These are phyloP conservation scores for Platismatia glauca DNA, from an alignment of 495 filamentous ascomycete genomes.

Conservation along the genomic window DNA sequence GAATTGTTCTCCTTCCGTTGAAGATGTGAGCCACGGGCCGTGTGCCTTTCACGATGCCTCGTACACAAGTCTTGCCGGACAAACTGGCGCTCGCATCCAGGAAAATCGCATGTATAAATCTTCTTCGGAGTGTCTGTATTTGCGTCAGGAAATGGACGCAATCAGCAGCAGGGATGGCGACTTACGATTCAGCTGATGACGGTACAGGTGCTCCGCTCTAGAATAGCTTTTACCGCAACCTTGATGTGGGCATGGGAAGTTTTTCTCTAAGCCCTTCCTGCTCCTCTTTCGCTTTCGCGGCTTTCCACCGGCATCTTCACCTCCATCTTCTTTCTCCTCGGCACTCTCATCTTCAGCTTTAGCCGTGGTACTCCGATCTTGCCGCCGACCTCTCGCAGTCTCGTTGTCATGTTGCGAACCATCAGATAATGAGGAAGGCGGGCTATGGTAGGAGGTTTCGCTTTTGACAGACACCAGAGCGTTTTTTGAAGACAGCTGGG, in stretches of 20 bases:
- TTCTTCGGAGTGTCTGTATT: constrained; percentile 70
- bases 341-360: constrained; percentile 29
- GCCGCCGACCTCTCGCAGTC: constrained; percentile 20
- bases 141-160: neutral
- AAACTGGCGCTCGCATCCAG: constrained; percentile 82
- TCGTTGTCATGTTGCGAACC: constrained; percentile 23
- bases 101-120: constrained; percentile 91
- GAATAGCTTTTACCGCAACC: constrained; percentile 95
- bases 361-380: constrained; percentile 21
- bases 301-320: constrained; percentile 29
- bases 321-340: constrained; percentile 28
- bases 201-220: constrained; percentile 90
- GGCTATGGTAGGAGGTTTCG: constrained; percentile 23
- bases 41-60: constrained; percentile 89
- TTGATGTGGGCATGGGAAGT: constrained; percentile 83
- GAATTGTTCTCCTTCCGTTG: constrained; percentile 70
- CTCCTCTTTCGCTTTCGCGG: constrained; percentile 68
- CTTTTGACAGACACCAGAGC: constrained; percentile 19
- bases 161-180: constrained; percentile 8
- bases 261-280: constrained; percentile 83
- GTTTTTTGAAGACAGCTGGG: constrained; percentile 12
- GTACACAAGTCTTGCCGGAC: constrained; percentile 91
- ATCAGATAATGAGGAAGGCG: constrained; percentile 23
- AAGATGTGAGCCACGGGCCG: constrained; percentile 88
- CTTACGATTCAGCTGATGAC: constrained; percentile 92